Base-by-base conservation (phyloP, 768 basidiomycete species). In the Ephemerocybe angulata region DNA sequence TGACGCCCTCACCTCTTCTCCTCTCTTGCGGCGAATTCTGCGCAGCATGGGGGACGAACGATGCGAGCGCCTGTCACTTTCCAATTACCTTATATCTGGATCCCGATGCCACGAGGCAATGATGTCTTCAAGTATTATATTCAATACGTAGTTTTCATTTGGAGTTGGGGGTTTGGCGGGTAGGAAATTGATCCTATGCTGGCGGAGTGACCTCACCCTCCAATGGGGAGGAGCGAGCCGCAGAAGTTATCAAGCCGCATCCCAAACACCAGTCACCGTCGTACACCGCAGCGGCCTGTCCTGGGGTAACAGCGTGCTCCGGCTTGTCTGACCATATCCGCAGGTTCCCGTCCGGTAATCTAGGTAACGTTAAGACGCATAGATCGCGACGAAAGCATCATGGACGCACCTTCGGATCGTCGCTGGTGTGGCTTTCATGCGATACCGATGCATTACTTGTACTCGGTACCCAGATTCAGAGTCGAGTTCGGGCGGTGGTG, bases 191-290 rank as follows among this genome's bases (percentile, higher is more conserved):
- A n/a, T n/a, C n/a, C n/a, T n/a, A n/a, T n/a, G n/a, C n/a, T n/a
- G n/a, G n/a, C n/a, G n/a, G n/a, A n/a, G n/a, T n/a, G n/a, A n/a
- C n/a, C n/a, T n/a, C n/a, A n/a, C n/a, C n/a, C n/a, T n/a, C n/a
- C n/a, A n/a, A n/a, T n/a, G n/a, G n/a, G n/a, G n/a, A n/a, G n/a
- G 3, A 43, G 33, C 35, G 41, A 21, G 33, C 11, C 41, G 40
- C 31, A 31, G 43, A 53, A 22, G 25, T 31, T 53, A 97, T 93
- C 5, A 78, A 70, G 30, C 92, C 94, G 63, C 87, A 88, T 2
- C 93, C 94, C 28, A 96, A 74, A 74, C 92, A 94, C 85, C 87
- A 87, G 42, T 84, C 78, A 2, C 75, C 83, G 53, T 84, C 77
- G 68, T 85, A 97, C 1, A 95, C 59, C 0, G 81, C 85, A 6